Evolutionary conservation across 1,139 yeast genomes (phyloP).

Genomic region (Spathaspora sp.): DNA sequence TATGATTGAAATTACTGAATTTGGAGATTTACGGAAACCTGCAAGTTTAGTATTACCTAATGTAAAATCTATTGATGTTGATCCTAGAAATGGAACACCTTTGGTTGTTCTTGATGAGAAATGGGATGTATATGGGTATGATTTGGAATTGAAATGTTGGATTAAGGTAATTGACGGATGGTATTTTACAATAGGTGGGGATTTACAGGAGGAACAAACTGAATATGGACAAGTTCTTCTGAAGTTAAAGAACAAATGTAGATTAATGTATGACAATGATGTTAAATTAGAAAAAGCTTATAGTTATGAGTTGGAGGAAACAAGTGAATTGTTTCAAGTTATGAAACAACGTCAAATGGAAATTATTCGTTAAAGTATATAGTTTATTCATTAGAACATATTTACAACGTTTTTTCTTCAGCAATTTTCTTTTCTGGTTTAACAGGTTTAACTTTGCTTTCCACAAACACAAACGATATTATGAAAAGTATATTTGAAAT

Average conservation of each 20-base stretch:
- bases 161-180: constrained; percentile 47
- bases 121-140: constrained; percentile 42
- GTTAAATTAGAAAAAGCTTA: constrained; percentile 19
- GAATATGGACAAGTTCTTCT: constrained; percentile 2
- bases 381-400: no score
- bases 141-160: constrained; percentile 46
- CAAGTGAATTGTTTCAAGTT: not conserved
- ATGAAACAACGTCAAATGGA: not conserved
- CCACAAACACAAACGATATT: constrained; percentile 28
- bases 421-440: constrained; percentile 8
- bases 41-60: constrained; percentile 23
- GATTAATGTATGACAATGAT: constrained; percentile 16
- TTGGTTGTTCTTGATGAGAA: constrained; percentile 32
- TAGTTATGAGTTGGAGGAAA: constrained; percentile 22
- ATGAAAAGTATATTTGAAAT: constrained; percentile 27
- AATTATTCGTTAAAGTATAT: not conserved
- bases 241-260: constrained; percentile 7
- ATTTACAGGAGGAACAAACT: constrained; percentile 14
- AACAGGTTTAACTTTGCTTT: constrained; percentile 23
- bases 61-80: constrained; percentile 31
- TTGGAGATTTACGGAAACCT: constrained; percentile 11
- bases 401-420: constrained; percentile 1
- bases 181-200: constrained; percentile 28
- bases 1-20: constrained; percentile 13
- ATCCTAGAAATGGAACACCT: constrained; percentile 41